A percentile compares a stretch with the other conserved stretches of the same genome.
These are phyloP conservation scores for Cunninghamia lanceolata DNA, from an alignment of 75 land plant species.

Conservation along the genomic window DNA sequence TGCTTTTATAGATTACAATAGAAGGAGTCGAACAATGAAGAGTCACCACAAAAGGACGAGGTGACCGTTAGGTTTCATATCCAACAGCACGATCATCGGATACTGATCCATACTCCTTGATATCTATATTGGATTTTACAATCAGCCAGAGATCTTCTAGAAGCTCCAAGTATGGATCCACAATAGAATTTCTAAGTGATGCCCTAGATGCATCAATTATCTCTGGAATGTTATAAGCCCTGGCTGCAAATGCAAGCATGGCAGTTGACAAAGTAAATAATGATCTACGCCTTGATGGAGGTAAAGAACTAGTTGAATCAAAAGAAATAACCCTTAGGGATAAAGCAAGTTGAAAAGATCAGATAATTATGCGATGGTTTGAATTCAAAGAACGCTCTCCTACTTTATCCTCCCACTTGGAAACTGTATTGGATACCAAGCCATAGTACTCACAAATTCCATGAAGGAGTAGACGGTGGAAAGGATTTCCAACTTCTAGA, in stretches of 20 bases:
- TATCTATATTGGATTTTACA: slow-evolving; percentile 41
- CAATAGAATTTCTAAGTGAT: slow-evolving; percentile 31
- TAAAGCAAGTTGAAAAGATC: too few relatives aligned
- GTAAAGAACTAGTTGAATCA: slow-evolving; percentile 34
- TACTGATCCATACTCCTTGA: slow-evolving; percentile 59
- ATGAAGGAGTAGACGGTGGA: slow-evolving; percentile 82
- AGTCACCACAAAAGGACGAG: too few relatives aligned
- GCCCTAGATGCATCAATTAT: slow-evolving; percentile 42
- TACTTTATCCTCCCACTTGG: slow-evolving; percentile 19
- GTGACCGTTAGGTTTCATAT: too few relatives aligned
- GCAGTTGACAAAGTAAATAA: slow-evolving; percentile 55
- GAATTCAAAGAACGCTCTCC: slow-evolving; percentile 28
- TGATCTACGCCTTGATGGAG: slow-evolving; percentile 67
- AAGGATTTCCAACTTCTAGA: slow-evolving; percentile 66
- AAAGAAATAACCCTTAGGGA: too few relatives aligned
- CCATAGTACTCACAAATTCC: slow-evolving; percentile 88
- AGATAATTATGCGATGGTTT: too few relatives aligned
- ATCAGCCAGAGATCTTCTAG: slow-evolving; percentile 62
- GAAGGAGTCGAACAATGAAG: too few relatives aligned
- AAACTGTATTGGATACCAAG: slow-evolving; percentile 47
- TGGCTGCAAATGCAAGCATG: slow-evolving; percentile 75
- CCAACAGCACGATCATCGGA: slow-evolving; percentile 59
- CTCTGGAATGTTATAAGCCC: slow-evolving; percentile 52
- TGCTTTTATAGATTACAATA: too few relatives aligned
- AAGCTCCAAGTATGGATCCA: slow-evolving; percentile 74